Conservation (phyloP, 805 yeast genomes). For the Saturnispora zaruensis region DNA sequence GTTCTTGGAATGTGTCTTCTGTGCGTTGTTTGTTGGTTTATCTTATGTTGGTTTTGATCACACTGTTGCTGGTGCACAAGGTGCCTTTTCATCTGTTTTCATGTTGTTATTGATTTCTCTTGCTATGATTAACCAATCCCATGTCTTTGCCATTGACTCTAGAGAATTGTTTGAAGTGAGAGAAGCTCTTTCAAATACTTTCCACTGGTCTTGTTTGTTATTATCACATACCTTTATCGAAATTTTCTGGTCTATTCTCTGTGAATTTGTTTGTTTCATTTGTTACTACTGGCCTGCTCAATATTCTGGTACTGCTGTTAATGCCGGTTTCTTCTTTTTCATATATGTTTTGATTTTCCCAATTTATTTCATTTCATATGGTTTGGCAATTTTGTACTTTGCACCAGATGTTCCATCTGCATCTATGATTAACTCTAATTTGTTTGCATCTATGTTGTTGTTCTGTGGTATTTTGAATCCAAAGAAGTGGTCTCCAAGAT, state of each 20-base stretch:
- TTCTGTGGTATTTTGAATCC: conserved; percentile 68
- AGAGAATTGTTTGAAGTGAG: conserved; percentile 62
- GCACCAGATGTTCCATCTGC: conserved; percentile 64
- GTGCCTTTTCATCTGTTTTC: conserved; percentile 44
- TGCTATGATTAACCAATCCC: conserved; percentile 56
- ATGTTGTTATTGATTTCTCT: conserved; percentile 53
- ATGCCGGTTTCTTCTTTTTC: conserved; percentile 41
- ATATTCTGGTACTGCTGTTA: conserved; percentile 30
- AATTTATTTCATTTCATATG: conserved; percentile 42
- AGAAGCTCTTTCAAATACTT: conserved; percentile 61
- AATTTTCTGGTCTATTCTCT: conserved; percentile 47
- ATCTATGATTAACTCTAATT: conserved; percentile 46
- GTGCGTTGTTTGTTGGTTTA: conserved; percentile 44
- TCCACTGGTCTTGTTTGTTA: conserved; percentile 57
- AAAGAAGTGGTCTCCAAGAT: conserved; percentile 51
- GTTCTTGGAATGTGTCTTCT: conserved; percentile 33
- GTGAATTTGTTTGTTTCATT: conserved; percentile 40
- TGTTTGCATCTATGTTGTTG: conserved; percentile 49
- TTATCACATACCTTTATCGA: conserved; percentile 48
- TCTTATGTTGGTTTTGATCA: conserved; percentile 51
- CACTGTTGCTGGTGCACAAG: conserved; percentile 46
- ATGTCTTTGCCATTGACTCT: conserved; percentile 46
- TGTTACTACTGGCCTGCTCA: conserved; percentile 31
- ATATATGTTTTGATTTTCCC: conserved; percentile 33
- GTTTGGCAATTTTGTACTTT: conserved; percentile 46